Evolutionary conservation across 805 yeast genomes (phyloP), one percentile per base, ranked within the genome.

Genomic region (Candida orba): DNA sequence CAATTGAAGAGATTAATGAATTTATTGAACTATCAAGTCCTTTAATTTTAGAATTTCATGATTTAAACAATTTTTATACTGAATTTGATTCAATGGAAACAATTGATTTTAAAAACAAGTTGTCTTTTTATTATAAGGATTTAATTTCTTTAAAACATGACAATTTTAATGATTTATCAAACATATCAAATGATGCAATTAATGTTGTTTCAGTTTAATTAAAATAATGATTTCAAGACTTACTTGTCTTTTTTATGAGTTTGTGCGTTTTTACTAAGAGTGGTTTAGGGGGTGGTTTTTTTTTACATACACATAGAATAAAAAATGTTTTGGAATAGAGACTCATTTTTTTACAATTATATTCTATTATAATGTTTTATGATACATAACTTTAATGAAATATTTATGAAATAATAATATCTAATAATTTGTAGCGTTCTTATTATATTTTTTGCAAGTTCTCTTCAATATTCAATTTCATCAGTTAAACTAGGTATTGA

Each of bases 11-110:
- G 30, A 56, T 54, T 24, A 56, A 59, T 30, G 36, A 48, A 35
- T 51, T 53, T 31, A 34, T 67, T 18, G 63, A 65, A 32, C 40
- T 66, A 8, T 62, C 62, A 45, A 56, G 69, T 1, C 62, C 62
- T 18, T 40, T 68, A 41, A 52, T 68, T 9, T 51, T 63, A 10
- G 68, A 62, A 50, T 56, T 68, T 29, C 58, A 59, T 44, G 71
- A 68, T 44, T 46, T 63, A 40, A 65, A 64, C 36, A 55, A 58
- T 35, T 56, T 57, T 39, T 59, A 57, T 41, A 49, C 53, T 3
- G 57, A 49, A 17, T 39, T 56, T 43, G 58, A 53, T 17, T 49
- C 56, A 6, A 53, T 57, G 29, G 53, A 53, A 15, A 48, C 64
- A 9, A 37, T 52, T 7, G 57, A 61, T 5, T 65, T 69, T 43